Evolutionary conservation across 2,329 filamentous ascomycete genomes (phyloP), one percentile per base, ranked within the genome.

Genomic region (Ophiostoma angusticollis): DNA sequence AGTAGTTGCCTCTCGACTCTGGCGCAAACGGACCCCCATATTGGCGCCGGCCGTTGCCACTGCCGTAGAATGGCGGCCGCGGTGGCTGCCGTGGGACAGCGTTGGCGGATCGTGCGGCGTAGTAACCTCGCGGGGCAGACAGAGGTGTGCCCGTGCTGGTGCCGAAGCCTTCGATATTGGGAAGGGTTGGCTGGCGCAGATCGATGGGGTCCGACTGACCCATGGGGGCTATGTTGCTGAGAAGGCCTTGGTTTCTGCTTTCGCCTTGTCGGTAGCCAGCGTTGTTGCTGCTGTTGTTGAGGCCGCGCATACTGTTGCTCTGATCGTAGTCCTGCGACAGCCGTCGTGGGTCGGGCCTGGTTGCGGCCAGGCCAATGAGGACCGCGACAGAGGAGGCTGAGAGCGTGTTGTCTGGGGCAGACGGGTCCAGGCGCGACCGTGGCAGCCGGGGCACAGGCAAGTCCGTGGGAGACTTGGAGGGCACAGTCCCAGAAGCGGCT

Each of bases 311-410:
- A n/a, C n/a, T n/a, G n/a, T n/a, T n/a, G n/a, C n/a, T n/a, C n/a
- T n/a, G n/a, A n/a, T n/a, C 17, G 18, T 33, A 16, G 12, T 12
- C 27, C 24, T 17, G 24, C 23, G 39, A 29, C 13, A 37, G 19
- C 7, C 33, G 35, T 22, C 28, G 33, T 5, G 38, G 23, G 11
- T 33, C 23, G 7, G 31, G 14, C 12, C 25, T 14, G 5, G 29
- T 18, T 25, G 31, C n/a, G 5, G 41, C 30, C 13, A 43, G 14
- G 16, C 41, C 41, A 25, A 40, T 43, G 16, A 34, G 31, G 17
- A 44, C 42, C 6, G 39, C 38, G 4, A 16, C 31, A 6, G 37
- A 40, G 13, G 34, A 37, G 3, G 27, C 22, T 4, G 37, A 43
- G 9, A 41, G 31, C 11, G 34, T 35, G 31, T 31, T 37, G 28